These are phyloP conservation scores for Apocynum venetum DNA, from an alignment of 257 asterid species.

Conservation along the genomic window DNA sequence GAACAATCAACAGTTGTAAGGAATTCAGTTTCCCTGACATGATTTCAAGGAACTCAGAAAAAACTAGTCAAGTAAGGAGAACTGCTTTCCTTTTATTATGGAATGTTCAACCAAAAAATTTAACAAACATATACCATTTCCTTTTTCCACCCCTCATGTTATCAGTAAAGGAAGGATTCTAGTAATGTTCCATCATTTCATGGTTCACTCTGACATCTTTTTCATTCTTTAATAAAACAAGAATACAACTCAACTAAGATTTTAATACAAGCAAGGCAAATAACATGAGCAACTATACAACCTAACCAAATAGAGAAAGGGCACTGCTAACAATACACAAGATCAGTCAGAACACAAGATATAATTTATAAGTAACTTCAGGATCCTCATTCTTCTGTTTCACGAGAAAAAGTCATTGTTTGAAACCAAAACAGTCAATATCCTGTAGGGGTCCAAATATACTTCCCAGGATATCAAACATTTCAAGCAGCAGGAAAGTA, in stretches of 20 bases:
- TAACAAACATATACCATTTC: not conserved
- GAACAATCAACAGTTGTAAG: not conserved
- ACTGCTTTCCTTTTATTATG: no score
- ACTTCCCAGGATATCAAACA: not conserved
- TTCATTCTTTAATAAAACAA: not conserved
- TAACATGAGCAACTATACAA: not conserved
- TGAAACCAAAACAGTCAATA: not conserved
- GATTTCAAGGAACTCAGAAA: not conserved
- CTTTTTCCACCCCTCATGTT: not conserved
- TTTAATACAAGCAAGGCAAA: not conserved
- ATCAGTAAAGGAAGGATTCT: not conserved
- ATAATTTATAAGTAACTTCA: not conserved
- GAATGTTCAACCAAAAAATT: no score
- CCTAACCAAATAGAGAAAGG: not conserved
- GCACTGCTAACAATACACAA: not conserved
- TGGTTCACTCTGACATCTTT: not conserved
- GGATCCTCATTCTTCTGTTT: conserved; percentile 6
- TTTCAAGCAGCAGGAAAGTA: not conserved
- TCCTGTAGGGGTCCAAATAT: not conserved
- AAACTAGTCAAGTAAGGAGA: not conserved
- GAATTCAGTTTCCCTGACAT: not conserved
- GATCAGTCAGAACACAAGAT: not conserved
- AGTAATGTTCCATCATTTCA: not conserved
- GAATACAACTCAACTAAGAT: not conserved
- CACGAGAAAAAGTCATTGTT: not conserved